These are phyloP conservation scores for Tulasnella sp. DNA, from an alignment of 768 basidiomycete species.

Conservation along the genomic window DNA sequence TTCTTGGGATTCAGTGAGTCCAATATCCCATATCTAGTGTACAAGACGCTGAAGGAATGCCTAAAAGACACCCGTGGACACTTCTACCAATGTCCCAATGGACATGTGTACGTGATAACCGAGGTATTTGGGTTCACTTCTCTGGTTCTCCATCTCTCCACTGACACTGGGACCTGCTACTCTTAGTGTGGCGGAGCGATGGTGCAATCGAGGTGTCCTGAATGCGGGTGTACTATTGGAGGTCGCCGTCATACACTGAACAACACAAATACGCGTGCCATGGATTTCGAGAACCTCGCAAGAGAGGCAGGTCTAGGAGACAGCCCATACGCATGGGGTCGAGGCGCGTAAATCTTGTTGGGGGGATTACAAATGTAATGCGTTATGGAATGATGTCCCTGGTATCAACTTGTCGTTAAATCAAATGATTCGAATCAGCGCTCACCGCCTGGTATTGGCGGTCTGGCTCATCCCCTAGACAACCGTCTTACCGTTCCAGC, in stretches of 20 bases:
- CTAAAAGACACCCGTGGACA: slow-evolving; percentile 30
- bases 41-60: background rate
- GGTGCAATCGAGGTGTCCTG: slow-evolving; percentile 35
- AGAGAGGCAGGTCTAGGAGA: background rate
- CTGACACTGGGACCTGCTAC: background rate
- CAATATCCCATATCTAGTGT: background rate
- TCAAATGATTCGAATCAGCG: background rate
- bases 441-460: background rate
- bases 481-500: background rate
- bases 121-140: slow-evolving; percentile 34
- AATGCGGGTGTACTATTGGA: slow-evolving; percentile 39
- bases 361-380: background rate
- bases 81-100: slow-evolving; percentile 37
- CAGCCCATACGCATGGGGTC: slow-evolving; percentile 18
- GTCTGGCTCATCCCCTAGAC: background rate
- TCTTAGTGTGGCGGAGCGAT: slow-evolving; percentile 36
- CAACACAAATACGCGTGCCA: slow-evolving; percentile 34
- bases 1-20: background rate
- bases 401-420: background rate
- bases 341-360: background rate
- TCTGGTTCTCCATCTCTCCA: background rate
- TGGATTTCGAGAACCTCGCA: slow-evolving; percentile 32
- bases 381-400: background rate
- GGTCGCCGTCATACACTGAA: slow-evolving; percentile 35
- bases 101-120: slow-evolving; percentile 37